A percentile compares a stretch with the other conserved stretches of the same genome.
These are phyloP conservation scores for Periglandula ipomoeae DNA, from an alignment of 2,329 filamentous ascomycete species.

Conservation along the genomic window DNA sequence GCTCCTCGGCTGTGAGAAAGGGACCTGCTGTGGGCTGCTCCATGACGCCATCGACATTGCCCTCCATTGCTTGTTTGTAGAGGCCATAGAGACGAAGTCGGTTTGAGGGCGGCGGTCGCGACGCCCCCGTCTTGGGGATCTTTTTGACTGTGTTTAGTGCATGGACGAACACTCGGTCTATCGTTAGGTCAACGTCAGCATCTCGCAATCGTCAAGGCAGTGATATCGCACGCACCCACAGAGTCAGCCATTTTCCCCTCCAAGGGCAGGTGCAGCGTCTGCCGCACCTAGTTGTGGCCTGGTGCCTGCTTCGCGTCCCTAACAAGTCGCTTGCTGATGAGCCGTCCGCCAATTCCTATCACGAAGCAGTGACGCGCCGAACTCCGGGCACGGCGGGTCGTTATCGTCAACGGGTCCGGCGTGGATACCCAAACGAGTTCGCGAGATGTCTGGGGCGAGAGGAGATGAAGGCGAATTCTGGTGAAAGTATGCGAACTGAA, in stretches of 20 bases:
- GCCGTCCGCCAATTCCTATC: background rate
- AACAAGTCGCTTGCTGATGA: background rate
- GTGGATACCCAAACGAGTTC: background rate
- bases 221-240: conserved; percentile 21
- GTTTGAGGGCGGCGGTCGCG: conserved; percentile 76
- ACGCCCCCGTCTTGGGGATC: conserved; percentile 85
- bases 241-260: conserved; percentile 29
- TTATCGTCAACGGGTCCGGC: background rate
- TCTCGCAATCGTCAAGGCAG: background rate
- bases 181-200: conserved; percentile 6
- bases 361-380: background rate
- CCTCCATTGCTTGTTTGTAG: conserved; percentile 99
- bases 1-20: conserved; percentile 40
- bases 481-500: too few species aligned
- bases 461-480: too few species aligned
- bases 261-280: background rate
- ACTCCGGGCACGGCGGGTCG: background rate
- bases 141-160: conserved; percentile 98
- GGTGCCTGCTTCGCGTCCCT: background rate
- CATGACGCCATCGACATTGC: conserved; percentile 91
- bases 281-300: background rate
- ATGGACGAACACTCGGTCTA: conserved; percentile 97
- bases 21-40: conserved; percentile 56
- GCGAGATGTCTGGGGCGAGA: too few species aligned
- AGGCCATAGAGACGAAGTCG: conserved; percentile 91